Evolutionary conservation across 2,329 filamentous ascomycete genomes (phyloP), one percentile per base, ranked within the genome.

Genomic region (Aspergillus arachidicola): DNA sequence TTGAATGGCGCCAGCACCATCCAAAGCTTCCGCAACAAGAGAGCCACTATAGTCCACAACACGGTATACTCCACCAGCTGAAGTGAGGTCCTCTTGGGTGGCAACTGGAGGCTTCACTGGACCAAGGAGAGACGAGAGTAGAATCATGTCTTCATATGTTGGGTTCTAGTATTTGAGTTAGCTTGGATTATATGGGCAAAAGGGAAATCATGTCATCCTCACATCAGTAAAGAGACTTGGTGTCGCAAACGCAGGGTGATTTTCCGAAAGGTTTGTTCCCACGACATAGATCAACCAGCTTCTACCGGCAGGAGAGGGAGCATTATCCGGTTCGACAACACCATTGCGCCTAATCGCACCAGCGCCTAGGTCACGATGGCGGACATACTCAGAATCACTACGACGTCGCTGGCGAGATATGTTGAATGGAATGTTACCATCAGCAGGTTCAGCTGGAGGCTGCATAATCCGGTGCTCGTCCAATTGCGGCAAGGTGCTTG

Each of bases 251-350:
- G 89, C 89, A 26, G 88, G 89, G 72, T 91, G 88, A 67, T 90
- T 89, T 69, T 90, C 88, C 1, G 89, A 88, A 59, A 90, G 86
- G 67, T 88, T 90, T 48, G 88, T 89, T 51, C 88, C 88, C 58
- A 91, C 84, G 10, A 91, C 88, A 72, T 91, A 91, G 59, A 91
- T 90, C 69, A 91, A 84, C 88, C 88, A 91, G 75, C 87, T 91
- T 67, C 88, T 80, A 60, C 86, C 87, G 60, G 81, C 82, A 62
- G 80, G 78, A 48, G 79, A 76, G 11, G 78, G 73, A 60, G 80
- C 73, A 53, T 82, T 81, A 61, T 87, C 83, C 26, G 87, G 86
- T 64, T 86, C 85, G 64, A 90, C 87, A 21, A 90, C 85, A 23
- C 88, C 87, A 72, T 89, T 89, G 50, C 87, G 82, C 38, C 88